Evolutionary conservation across 371 early-diverging fungal genomes (phyloP).

Genomic region (Rhizopus stolonifer): DNA sequence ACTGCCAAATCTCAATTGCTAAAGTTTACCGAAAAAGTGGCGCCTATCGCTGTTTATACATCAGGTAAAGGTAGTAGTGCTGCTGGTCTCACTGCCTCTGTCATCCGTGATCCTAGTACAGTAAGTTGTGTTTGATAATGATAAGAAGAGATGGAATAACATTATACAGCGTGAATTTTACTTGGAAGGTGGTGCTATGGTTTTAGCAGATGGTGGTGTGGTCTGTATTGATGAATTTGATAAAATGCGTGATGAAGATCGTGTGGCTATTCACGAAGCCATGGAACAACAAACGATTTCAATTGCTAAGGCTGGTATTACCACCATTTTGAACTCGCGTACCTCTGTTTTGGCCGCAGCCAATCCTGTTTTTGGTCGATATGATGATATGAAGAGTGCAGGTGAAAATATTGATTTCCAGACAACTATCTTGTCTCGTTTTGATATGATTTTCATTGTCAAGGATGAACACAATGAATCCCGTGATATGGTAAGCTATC

Average conservation of each 20-base stretch:
- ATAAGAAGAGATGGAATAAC: background rate
- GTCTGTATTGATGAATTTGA: constrained; percentile 99
- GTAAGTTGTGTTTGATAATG: constrained; percentile 43
- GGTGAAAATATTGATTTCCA: constrained; percentile 99
- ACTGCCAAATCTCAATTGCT: constrained; percentile 99
- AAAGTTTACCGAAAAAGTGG: constrained; percentile 97
- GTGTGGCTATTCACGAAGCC: constrained; percentile 99
- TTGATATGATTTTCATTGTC: constrained; percentile 97
- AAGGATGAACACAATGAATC: constrained; percentile 88
- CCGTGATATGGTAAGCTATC: constrained; percentile 67
- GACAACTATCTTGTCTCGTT: constrained; percentile 96
- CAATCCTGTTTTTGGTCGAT: constrained; percentile 99
- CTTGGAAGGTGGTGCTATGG: constrained; percentile 99
- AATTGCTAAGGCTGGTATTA: constrained; percentile 99
- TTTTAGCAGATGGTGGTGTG: constrained; percentile 99
- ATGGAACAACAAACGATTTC: constrained; percentile 99
- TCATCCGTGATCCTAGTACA: constrained; percentile 86
- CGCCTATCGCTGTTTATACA: constrained; percentile 98
- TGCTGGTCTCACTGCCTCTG: constrained; percentile 99
- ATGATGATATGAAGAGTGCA: constrained; percentile 97
- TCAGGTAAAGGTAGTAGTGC: constrained; percentile 98
- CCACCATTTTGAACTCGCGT: constrained; percentile 98
- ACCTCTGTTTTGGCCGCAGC: constrained; percentile 99
- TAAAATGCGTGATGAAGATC: constrained; percentile 99
- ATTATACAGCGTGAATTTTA: constrained; percentile 87